A percentile compares a stretch with the other conserved stretches of the same genome.
Conservation (phyloP, 2,329 filamentous ascomycete species). For the Claviceps capensis region DNA sequence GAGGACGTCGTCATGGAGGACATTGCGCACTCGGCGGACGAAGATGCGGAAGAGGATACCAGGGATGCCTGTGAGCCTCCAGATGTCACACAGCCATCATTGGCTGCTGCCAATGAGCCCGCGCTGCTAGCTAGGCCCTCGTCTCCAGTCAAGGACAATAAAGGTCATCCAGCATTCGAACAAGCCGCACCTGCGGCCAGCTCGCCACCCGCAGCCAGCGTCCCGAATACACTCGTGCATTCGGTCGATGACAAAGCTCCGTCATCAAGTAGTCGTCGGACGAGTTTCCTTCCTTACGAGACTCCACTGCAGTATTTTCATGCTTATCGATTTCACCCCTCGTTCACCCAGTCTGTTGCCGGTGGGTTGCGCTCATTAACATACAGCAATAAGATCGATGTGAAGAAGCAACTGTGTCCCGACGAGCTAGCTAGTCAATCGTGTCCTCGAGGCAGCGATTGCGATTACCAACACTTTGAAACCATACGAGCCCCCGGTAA, state of each 20-base stretch:
- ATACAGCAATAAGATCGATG: constrained; percentile 83
- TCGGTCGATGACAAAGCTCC: constrained; percentile 7
- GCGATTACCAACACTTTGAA: constrained; percentile 65
- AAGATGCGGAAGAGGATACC: constrained; percentile 20
- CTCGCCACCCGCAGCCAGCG: not conserved
- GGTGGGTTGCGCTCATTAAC: constrained; percentile 81
- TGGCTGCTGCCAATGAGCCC: not conserved
- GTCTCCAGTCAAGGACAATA: not conserved
- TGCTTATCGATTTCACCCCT: constrained; percentile 79
- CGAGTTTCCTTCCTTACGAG: constrained; percentile 49
- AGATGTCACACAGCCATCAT: constrained; percentile 16
- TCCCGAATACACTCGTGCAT: not conserved
- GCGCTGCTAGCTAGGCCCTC: constrained; percentile 4
- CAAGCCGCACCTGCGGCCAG: not conserved
- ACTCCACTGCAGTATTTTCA: constrained; percentile 74
- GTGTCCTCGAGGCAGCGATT: constrained; percentile 59
- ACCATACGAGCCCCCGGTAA: constrained; percentile 25
- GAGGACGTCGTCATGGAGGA: constrained; percentile 11
- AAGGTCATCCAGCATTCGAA: not conserved
- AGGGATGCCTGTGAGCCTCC: constrained; percentile 43
- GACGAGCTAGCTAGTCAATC: constrained; percentile 55
- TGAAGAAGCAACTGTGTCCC: constrained; percentile 59
- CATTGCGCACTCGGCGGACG: constrained; percentile 24
- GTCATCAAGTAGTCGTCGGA: constrained; percentile 9
- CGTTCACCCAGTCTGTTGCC: constrained; percentile 52